A percentile compares a stretch with the other conserved stretches of the same genome.
phyloP scores from a whole-genome alignment of 2,329 filamentous ascomycete species.

The Phaeosphaeriaceae sp. region DNA sequence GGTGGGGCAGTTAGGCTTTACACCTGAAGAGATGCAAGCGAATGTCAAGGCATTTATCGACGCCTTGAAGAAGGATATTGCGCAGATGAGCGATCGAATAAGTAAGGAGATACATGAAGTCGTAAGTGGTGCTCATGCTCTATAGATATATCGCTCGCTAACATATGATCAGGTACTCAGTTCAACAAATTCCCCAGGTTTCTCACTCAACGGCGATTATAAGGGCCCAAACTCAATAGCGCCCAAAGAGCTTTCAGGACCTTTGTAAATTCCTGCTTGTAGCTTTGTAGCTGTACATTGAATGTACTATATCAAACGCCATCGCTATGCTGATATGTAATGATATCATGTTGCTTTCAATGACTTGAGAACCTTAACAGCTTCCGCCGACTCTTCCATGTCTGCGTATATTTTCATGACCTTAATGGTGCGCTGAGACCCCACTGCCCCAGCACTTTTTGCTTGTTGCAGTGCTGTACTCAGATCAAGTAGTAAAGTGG shows the following conservation, averaged over 20 bases:
- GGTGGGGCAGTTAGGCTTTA: slow-evolving; percentile 89
- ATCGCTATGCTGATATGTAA: slow-evolving; percentile 51
- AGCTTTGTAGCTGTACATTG: slow-evolving; percentile 34
- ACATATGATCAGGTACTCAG: slow-evolving; percentile 70
- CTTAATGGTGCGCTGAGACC: slow-evolving; percentile 56
- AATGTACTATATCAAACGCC: slow-evolving; percentile 53
- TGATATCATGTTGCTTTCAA: slow-evolving; percentile 24
- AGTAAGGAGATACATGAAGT: slow-evolving; percentile 77
- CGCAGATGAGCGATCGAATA: slow-evolving; percentile 66
- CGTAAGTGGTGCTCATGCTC: slow-evolving; percentile 50
- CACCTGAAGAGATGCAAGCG: slow-evolving; percentile 80
- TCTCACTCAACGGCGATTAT: slow-evolving; percentile 84
- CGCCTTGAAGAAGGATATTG: slow-evolving; percentile 79
- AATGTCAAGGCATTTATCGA: slow-evolving; percentile 83
- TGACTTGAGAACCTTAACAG: slow-evolving; percentile 62
- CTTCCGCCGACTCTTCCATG: slow-evolving; percentile 65
- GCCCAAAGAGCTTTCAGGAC: slow-evolving; percentile 48
- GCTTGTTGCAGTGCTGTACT: slow-evolving; percentile 67
- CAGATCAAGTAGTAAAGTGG: slow-evolving; percentile 69
- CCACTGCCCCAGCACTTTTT: slow-evolving; percentile 48
- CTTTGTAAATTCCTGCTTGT: slow-evolving; percentile 35
- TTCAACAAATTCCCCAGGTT: slow-evolving; percentile 83
- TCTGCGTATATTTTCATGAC: slow-evolving; percentile 66
- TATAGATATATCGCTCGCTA: slow-evolving; percentile 24
- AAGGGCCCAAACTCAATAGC: slow-evolving; percentile 55